Base-by-base conservation (phyloP, 2,329 filamentous ascomycete species). In the Exutisphaerella laricina region DNA sequence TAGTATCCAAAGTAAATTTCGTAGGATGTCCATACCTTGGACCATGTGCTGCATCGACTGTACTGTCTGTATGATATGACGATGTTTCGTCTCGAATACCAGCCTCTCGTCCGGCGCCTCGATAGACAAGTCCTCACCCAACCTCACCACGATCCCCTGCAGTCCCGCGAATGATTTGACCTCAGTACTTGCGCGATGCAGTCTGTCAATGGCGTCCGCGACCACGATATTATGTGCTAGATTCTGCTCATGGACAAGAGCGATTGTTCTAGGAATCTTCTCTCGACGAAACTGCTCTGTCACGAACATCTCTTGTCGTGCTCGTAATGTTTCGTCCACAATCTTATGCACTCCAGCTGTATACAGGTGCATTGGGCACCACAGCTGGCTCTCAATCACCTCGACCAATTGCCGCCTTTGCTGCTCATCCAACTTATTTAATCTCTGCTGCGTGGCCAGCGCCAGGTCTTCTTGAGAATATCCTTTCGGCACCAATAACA, bases 1-100 rank as follows among this genome's bases (percentile, higher is more conserved):
- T 30, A 61, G 36, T 6, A 64, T 48, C 62, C 62, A 65, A 12
- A 60, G 49, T 2, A 60, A 46, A 37, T 64, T 60, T 41, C 63
- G 61, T 14, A 65, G 45, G 2, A 64, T 45, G 34, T 64, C 61
- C 8, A 55, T 56, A 3, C 51, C 54, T 14, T 58, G 46, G 16
- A 49, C 55, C 45, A 58, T 54, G 16, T 47, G 50, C 3, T 48
- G 45, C 49, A 64, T 57, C 3, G 44, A 47, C 26, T 48, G 51
- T 4, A 56, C 14, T 13, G 53, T 58, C 25, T 56, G 45, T 10
- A 30, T 29, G 2, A 64, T 35, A 5, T 50, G 45, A 3, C 46
- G 36, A 1, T 45, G 33, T 41, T 60, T 61, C 6, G 46, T 42
- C 2, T 30, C 28, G n/a, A 45, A 25, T 4, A 61, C 41, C 6